A percentile compares a stretch with the other conserved stretches of the same genome.
phyloP scores from a whole-genome alignment of 177 flowering plant genomes.

The Telopea speciosissima region DNA sequence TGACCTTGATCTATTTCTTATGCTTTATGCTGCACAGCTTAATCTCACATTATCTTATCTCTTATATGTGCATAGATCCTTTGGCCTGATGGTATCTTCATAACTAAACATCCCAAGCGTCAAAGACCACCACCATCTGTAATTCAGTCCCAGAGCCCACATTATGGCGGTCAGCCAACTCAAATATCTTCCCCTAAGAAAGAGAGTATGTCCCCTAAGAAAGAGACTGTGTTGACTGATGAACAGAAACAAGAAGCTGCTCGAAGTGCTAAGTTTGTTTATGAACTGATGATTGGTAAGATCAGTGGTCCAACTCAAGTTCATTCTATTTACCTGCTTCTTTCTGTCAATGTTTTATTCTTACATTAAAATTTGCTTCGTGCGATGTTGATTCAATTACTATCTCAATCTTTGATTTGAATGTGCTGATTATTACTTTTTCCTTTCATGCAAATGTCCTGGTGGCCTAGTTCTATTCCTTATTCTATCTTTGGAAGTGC shows the following conservation, averaged over 20 bases:
- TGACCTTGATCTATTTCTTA: too few species aligned
- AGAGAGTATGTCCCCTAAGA: slow-evolving; percentile 18
- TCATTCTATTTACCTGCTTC: background rate
- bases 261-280: too few species aligned
- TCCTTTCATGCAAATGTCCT: background rate
- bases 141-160: slow-evolving; percentile 33
- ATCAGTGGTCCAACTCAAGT: background rate
- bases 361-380: background rate
- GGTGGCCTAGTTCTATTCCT: background rate
- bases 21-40: slow-evolving; percentile 6
- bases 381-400: background rate
- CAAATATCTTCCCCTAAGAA: slow-evolving; percentile 38
- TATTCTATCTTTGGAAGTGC: background rate
- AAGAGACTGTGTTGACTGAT: slow-evolving; percentile 24
- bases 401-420: background rate
- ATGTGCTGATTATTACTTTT: background rate
- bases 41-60: slow-evolving; percentile 9
- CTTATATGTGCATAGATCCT: slow-evolving; percentile 47
- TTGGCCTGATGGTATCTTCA: slow-evolving; percentile 98
- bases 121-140: slow-evolving; percentile 37
- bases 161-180: slow-evolving; percentile 23
- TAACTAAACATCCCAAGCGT: slow-evolving; percentile 91
- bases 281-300: slow-evolving; percentile 61
- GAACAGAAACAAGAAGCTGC: slow-evolving; percentile 52
- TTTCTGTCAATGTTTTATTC: background rate